Conservation (phyloP, 2,329 filamentous ascomycete species). For the Purpureocillium lavendulum region DNA sequence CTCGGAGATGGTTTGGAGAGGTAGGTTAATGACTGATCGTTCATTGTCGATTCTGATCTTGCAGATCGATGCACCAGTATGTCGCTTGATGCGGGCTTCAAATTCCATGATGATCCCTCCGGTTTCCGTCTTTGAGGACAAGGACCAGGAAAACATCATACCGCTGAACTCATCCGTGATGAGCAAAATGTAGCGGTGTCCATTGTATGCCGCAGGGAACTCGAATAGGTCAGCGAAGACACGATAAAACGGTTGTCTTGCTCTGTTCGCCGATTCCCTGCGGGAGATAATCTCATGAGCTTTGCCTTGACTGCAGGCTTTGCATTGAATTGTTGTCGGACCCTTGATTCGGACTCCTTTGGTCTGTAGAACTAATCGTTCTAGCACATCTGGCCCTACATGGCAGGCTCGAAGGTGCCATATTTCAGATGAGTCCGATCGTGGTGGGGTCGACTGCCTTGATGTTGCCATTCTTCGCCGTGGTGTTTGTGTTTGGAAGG, state of each 20-base stretch:
- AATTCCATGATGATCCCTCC: background rate
- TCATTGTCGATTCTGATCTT: background rate
- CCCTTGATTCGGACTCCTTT: background rate
- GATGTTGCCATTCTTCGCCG: background rate
- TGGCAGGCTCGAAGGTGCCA: background rate
- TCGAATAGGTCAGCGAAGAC: background rate
- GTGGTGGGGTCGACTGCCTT: background rate
- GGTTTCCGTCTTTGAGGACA: background rate
- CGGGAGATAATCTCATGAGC: conserved; percentile 1
- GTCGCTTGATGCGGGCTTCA: background rate
- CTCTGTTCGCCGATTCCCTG: background rate
- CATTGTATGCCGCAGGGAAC: conserved; percentile 1
- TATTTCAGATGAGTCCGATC: background rate
- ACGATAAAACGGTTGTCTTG: conserved; percentile 1
- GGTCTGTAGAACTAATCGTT: background rate
- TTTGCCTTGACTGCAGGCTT: background rate
- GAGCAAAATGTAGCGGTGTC: background rate
- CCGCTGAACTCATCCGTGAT: background rate
- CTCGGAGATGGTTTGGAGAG: background rate
- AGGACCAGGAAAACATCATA: conserved; percentile 1
- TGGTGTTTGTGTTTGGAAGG: background rate
- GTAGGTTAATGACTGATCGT: background rate
- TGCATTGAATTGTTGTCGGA: background rate
- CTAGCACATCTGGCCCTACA: background rate
- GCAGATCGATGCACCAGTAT: background rate